phyloP scores from a whole-genome alignment of 2,329 filamentous ascomycete species.

The Coniosporium tulheliwenetii region DNA sequence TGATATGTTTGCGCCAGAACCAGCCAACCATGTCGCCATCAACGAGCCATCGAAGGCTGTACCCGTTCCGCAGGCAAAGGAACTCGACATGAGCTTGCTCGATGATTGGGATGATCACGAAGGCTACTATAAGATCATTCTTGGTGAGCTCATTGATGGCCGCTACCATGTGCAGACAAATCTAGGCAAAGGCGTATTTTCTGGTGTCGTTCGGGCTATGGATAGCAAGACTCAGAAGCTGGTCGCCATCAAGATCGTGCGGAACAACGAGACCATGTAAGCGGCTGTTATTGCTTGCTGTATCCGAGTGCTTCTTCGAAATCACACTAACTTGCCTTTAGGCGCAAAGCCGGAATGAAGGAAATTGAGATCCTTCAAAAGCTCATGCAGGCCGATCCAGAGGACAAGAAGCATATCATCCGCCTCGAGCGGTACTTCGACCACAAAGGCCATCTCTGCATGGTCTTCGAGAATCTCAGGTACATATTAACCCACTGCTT shows the following conservation, averaged over 20 bases:
- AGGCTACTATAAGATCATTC: conserved; percentile 90
- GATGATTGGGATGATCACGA: conserved; percentile 91
- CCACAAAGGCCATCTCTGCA: conserved; percentile 87
- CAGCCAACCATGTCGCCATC: conserved; percentile 36
- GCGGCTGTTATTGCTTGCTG: conserved; percentile 9
- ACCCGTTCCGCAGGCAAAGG: conserved; percentile 28
- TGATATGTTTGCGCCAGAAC: conserved; percentile 84
- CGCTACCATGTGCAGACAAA: conserved; percentile 81
- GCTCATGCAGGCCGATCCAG: conserved; percentile 69
- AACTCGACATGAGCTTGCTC: conserved; percentile 58
- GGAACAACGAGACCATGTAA: conserved; percentile 80
- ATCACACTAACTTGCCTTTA: conserved; percentile 7
- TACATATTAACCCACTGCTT: conserved; percentile 7
- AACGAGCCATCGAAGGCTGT: conserved; percentile 11
- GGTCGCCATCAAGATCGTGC: conserved; percentile 97
- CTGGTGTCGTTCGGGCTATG: conserved; percentile 77
- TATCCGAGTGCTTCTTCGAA: conserved; percentile 5
- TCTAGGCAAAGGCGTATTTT: conserved; percentile 90
- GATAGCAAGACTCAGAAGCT: conserved; percentile 58
- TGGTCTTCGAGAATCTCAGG: conserved; percentile 86
- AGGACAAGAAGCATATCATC: conserved; percentile 84
- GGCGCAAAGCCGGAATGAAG: conserved; percentile 75
- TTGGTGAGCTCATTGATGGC: conserved; percentile 76
- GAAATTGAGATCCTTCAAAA: conserved; percentile 89
- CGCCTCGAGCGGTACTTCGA: conserved; percentile 78